Evolutionary conservation across 352 stramenopile genomes (phyloP).

Genomic region (Aphanomyces cochlioides): DNA sequence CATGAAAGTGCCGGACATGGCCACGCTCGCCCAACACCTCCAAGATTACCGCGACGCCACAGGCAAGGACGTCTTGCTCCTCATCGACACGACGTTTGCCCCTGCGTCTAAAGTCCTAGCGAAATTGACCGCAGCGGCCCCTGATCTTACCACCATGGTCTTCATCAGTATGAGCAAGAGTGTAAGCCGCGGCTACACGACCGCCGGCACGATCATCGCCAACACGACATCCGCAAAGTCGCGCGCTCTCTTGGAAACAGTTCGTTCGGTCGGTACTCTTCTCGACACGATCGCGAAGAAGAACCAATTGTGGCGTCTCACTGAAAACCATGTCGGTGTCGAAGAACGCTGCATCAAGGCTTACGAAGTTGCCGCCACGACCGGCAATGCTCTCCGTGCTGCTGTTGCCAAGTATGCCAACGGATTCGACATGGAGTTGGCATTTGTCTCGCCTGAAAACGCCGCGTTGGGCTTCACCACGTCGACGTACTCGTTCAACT

Average conservation of each 20-base stretch:
- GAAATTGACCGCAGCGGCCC: conserved; percentile 25
- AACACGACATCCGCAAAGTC: conserved; percentile 22
- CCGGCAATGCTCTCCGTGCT: conserved; percentile 6
- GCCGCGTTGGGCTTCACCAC: conserved; percentile 26
- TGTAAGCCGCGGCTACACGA: conserved; percentile 27
- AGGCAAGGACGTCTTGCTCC: conserved; percentile 31
- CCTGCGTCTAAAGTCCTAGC: conserved; percentile 22
- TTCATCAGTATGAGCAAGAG: conserved; percentile 32
- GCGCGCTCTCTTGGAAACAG: conserved; percentile 14
- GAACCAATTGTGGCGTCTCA: conserved; percentile 29
- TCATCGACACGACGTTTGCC: conserved; percentile 36
- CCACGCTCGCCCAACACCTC: conserved; percentile 28
- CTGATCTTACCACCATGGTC: conserved; percentile 28
- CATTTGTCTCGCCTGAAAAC: conserved; percentile 25
- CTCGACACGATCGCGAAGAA: conserved; percentile 27
- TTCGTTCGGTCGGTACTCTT: conserved; percentile 20
- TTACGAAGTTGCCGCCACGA: conserved; percentile 19
- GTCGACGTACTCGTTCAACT: conserved; percentile 31
- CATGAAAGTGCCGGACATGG: conserved; percentile 35
- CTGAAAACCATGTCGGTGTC: conserved; percentile 26
- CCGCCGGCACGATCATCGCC: conserved; percentile 28
- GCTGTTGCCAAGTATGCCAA: conserved; percentile 27
- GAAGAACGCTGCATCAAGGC: conserved; percentile 22
- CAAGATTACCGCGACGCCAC: conserved; percentile 27
- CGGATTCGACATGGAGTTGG: conserved; percentile 24